These are phyloP conservation scores for Hippophae gyantsensis DNA, from an alignment of 306 rosid genomes.

Conservation along the genomic window DNA sequence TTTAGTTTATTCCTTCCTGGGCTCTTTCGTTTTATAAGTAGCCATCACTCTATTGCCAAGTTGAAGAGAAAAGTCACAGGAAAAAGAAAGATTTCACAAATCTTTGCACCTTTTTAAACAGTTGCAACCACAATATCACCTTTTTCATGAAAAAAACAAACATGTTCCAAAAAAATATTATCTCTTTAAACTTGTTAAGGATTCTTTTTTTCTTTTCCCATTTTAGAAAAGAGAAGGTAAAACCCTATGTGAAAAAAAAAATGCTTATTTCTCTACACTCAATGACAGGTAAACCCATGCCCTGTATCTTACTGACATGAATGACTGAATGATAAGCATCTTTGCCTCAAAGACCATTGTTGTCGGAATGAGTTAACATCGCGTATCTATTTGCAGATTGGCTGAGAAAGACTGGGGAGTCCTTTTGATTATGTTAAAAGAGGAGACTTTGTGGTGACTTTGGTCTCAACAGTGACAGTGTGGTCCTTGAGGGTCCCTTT, in stretches of 20 bases:
- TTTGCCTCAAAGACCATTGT: slow-evolving; percentile 25
- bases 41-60: slow-evolving; percentile 52
- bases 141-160: slow-evolving; percentile 36
- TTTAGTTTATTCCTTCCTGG: slow-evolving; percentile 33
- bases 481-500: no score
- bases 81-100: slow-evolving; percentile 56
- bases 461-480: background rate
- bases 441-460: no score
- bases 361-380: slow-evolving; percentile 42
- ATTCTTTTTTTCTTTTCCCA: slow-evolving; percentile 3
- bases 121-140: slow-evolving; percentile 53
- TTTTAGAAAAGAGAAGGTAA: slow-evolving; percentile 29
- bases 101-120: slow-evolving; percentile 73
- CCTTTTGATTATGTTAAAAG: slow-evolving; percentile 24
- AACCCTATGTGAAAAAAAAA: slow-evolving; percentile 16
- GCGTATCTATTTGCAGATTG: slow-evolving; percentile 50
- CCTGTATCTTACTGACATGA: slow-evolving; percentile 34
- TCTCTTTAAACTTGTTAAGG: slow-evolving; percentile 32
- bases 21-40: slow-evolving; percentile 37
- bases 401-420: slow-evolving; percentile 40
- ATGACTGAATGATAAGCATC: slow-evolving; percentile 21
- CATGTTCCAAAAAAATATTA: slow-evolving; percentile 19
- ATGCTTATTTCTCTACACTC: no score
- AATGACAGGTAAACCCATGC: slow-evolving; percentile 5
- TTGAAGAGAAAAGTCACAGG: slow-evolving; percentile 47